Conservation (phyloP, 1,284 basidiomycete species). For the Earliella scabrosa region DNA sequence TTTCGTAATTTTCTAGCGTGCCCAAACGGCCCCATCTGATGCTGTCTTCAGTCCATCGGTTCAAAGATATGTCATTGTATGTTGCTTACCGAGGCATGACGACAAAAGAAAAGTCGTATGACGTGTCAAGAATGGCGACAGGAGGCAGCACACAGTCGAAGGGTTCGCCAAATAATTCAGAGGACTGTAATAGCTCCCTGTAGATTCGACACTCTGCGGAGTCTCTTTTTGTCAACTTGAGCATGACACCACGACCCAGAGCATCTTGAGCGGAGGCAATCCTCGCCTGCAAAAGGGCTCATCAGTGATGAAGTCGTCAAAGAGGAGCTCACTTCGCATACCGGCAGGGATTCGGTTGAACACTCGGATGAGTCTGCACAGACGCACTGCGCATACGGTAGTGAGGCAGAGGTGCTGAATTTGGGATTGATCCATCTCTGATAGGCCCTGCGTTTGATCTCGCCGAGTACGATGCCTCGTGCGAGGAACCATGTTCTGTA, state of each 20-base stretch:
- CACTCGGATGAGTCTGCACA: no score
- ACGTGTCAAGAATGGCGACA: slow-evolving; percentile 1
- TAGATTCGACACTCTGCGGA: slow-evolving; percentile 1
- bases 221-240: slow-evolving; percentile 1
- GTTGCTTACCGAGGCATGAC: slow-evolving; percentile 5
- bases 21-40: background rate
- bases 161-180: background rate
- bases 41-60: no score
- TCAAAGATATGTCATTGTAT: no score
- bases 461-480: no score
- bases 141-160: slow-evolving; percentile 5
- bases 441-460: no score
- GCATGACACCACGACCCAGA: background rate
- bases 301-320: background rate
- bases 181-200: background rate
- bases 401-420: no score
- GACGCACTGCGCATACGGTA: no score
- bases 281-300: background rate
- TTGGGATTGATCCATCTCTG: no score
- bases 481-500: no score
- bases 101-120: slow-evolving; percentile 6
- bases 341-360: no score
- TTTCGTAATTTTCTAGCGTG: background rate
- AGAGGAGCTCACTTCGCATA: no score
- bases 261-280: slow-evolving; percentile 1